Evolutionary conservation across 2,329 filamentous ascomycete species (phyloP), one percentile per base, ranked within the genome.

Genomic region (Colletotrichum camelliae): DNA sequence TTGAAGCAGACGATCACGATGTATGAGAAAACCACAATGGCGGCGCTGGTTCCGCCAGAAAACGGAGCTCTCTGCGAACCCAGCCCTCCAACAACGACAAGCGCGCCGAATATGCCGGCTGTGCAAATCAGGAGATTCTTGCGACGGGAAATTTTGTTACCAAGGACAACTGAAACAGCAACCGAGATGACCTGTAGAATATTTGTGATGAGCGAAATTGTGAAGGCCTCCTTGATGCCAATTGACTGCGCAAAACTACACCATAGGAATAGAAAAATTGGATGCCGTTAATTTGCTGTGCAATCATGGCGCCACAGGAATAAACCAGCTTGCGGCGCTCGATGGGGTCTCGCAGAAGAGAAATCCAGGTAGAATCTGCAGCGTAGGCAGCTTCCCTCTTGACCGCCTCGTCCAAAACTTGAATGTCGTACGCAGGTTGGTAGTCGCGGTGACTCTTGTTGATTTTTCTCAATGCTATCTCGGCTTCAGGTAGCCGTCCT

Each of bases 261-360:
- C 85, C 85, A 72, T 84, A 87, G 60, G 81, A 81, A 77, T 86
- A 86, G 80, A 85, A 86, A 78, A 84, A 87, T 58, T 85, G 83
- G 73, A 88, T 87, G 33, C 86, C 86, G 80, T 85, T 85, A 75
- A 88, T 85, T 80, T 88, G 86, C 65, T 86, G 85, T 3, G 84
- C 83, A 64, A 84, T 81, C 81, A 87, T 82, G 65, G 84, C 85
- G 55, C 86, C 86, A 35, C 81, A 82, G 12, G 84, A 83, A 75
- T 83, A 87, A 48, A 87, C 80, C 18, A 87, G 78, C 78, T 88
- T 88, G 16, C 85, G 81, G 24, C 86, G 82, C 78, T 88, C 86
- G 60, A 87, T 81, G 1, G 85, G 86, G 67, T 88, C 85, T 2
- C 70, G 79, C 72, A 87, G 9, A 4, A 87, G 79, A 1, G 81